phyloP scores from a whole-genome alignment of 148 eudicot genomes.

The Suaeda aralocaspica region DNA sequence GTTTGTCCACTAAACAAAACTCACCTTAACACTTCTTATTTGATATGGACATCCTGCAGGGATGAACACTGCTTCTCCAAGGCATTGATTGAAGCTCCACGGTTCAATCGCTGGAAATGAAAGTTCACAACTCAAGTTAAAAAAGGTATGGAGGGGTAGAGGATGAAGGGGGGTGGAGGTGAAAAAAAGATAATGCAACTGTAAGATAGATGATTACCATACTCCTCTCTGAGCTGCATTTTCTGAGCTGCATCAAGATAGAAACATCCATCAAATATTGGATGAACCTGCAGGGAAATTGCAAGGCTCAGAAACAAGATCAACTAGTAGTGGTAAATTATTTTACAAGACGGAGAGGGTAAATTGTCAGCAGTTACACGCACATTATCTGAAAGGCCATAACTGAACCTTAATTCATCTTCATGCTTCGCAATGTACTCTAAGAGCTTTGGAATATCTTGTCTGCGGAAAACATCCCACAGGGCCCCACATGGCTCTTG shows the following conservation, averaged over 20 bases:
- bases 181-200: neutral
- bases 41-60: conserved; percentile 99
- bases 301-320: conserved; percentile 14
- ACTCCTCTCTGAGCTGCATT: conserved; percentile 78
- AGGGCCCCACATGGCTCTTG: conserved; percentile 48
- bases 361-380: conserved; percentile 16
- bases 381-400: conserved; percentile 41
- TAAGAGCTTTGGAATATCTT: conserved; percentile 75
- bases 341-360: neutral
- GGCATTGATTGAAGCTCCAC: conserved; percentile 77
- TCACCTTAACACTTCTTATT: conserved; percentile 66
- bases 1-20: neutral
- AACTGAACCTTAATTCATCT: conserved; percentile 36
- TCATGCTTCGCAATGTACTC: conserved; percentile 62
- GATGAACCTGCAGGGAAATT: conserved; percentile 53
- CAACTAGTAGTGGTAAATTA: neutral
- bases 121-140: conserved; percentile 3
- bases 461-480: conserved; percentile 88
- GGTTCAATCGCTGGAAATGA: conserved; percentile 69
- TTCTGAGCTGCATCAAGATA: conserved; percentile 74
- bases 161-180: neutral
- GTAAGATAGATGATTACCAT: conserved; percentile 41
- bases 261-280: conserved; percentile 69
- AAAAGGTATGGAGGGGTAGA: neutral
- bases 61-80: conserved; percentile 92